Conservation (phyloP, 2,329 filamentous ascomycete species). For the Blumeria hordei region DNA sequence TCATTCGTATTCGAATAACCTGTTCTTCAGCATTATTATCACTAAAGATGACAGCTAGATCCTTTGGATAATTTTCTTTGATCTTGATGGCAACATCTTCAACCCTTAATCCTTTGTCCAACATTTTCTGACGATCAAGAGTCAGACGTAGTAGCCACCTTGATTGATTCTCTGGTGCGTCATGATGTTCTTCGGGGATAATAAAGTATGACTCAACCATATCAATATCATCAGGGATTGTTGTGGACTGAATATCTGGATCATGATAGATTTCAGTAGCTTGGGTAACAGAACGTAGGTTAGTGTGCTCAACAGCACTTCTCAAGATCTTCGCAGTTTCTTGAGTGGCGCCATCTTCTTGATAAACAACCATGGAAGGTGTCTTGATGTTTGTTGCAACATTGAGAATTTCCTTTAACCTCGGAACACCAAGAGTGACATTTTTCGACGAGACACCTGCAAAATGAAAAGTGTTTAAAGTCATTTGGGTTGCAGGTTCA, state of each 20-base stretch:
- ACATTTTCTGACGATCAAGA: slow-evolving; percentile 76
- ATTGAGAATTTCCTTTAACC: slow-evolving; percentile 98
- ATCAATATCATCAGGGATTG: slow-evolving; percentile 67
- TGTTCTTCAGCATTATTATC: slow-evolving; percentile 95
- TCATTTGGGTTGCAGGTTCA: slow-evolving; percentile 98
- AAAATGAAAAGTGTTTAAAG: slow-evolving; percentile 98
- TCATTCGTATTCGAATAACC: slow-evolving; percentile 75
- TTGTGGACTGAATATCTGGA: slow-evolving; percentile 64
- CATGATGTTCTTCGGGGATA: slow-evolving; percentile 53
- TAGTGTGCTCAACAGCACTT: slow-evolving; percentile 83
- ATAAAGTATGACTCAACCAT: slow-evolving; percentile 96
- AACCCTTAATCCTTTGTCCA: slow-evolving; percentile 81
- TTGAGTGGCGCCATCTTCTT: slow-evolving; percentile 42
- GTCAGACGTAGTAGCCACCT: slow-evolving; percentile 89
- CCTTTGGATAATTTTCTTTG: slow-evolving; percentile 65
- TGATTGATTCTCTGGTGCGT: slow-evolving; percentile 49
- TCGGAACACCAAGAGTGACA: slow-evolving; percentile 93
- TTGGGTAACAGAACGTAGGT: slow-evolving; percentile 70
- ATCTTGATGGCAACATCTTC: slow-evolving; percentile 77
- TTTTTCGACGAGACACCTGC: slow-evolving; percentile 99
- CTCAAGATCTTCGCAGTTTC: slow-evolving; percentile 67
- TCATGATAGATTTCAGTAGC: slow-evolving; percentile 96
- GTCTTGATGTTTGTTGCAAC: slow-evolving; percentile 97
- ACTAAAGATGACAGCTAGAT: slow-evolving; percentile 84
- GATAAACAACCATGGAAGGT: slow-evolving; percentile 83